Percentiles rank a stretch among this genome's conserved stretches.
These are phyloP conservation scores for Exobasidium cylindrosporum DNA, from an alignment of 1,284 basidiomycete genomes.

Conservation along the genomic window DNA sequence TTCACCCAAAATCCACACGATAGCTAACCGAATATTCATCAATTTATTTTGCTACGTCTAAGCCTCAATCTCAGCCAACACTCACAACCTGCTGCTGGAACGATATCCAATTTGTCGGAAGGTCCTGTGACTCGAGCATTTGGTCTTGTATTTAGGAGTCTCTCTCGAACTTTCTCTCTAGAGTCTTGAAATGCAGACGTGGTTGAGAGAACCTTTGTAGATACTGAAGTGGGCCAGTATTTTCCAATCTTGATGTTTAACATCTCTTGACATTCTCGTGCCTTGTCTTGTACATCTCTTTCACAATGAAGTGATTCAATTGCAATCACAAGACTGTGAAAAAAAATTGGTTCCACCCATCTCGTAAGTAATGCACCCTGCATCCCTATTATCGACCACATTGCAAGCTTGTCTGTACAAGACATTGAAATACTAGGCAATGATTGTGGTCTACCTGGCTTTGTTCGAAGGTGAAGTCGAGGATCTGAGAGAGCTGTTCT, in stretches of 20 bases:
- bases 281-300: background rate
- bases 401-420: constrained; percentile 40
- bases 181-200: background rate
- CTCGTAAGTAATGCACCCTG: constrained; percentile 33
- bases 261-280: background rate
- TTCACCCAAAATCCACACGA: constrained; percentile 11
- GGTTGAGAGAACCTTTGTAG: background rate
- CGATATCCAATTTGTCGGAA: background rate
- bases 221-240: background rate
- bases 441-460: constrained; percentile 40
- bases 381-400: constrained; percentile 33
- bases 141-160: background rate
- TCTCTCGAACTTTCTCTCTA: background rate
- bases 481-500: background rate
- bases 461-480: constrained; percentile 25
- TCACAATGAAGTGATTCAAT: constrained; percentile 12
- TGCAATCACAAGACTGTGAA: constrained; percentile 24
- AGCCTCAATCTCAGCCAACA: too few species aligned
- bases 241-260: background rate
- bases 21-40: too few species aligned
- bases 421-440: constrained; percentile 33
- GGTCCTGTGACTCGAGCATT: constrained; percentile 12
- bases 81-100: constrained; percentile 4
- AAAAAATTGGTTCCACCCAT: constrained; percentile 24
- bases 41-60: too few species aligned